These are phyloP conservation scores for Puya raimondii DNA, from an alignment of 176 grass and related monocot genomes.

Conservation along the genomic window DNA sequence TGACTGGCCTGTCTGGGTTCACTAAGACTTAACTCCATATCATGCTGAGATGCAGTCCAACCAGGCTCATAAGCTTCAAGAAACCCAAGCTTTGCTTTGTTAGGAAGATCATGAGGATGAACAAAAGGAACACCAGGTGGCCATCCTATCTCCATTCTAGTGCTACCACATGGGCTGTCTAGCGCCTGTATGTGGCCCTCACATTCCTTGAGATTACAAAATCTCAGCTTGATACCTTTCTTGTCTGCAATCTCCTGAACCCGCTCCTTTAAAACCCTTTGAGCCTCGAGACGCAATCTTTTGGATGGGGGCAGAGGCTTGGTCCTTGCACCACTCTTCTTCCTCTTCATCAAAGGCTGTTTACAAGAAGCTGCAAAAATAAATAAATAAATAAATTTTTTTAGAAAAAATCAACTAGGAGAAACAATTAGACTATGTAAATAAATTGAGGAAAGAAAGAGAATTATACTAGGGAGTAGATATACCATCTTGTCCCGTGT, in stretches of 20 bases:
- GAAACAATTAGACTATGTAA: not conserved
- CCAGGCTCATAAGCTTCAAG: slow-evolving; percentile 91
- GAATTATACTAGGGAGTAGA: not conserved
- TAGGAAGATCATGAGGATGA: slow-evolving; percentile 94
- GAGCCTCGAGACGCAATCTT: slow-evolving; percentile 71
- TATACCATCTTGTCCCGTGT: slow-evolving; percentile 52
- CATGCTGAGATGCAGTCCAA: slow-evolving; percentile 75
- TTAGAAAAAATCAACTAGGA: too few species aligned
- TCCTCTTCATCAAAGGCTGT: slow-evolving; percentile 34
- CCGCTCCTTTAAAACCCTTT: slow-evolving; percentile 85
- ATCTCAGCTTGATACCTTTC: slow-evolving; percentile 81
- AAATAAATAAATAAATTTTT: not conserved
- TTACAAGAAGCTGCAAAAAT: slow-evolving; percentile 38
- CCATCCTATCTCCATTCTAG: slow-evolving; percentile 71
- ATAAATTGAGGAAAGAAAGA: slow-evolving; percentile 3
- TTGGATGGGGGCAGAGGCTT: slow-evolving; percentile 85
- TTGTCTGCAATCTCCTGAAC: slow-evolving; percentile 86
- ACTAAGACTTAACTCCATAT: slow-evolving; percentile 69
- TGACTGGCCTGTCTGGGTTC: slow-evolving; percentile 14
- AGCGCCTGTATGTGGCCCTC: slow-evolving; percentile 50
- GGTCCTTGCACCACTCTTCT: slow-evolving; percentile 38
- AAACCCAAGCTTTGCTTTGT: slow-evolving; percentile 83
- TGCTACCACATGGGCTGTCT: slow-evolving; percentile 43
- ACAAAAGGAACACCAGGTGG: slow-evolving; percentile 85
- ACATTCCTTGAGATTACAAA: slow-evolving; percentile 73